A percentile compares a stretch with the other conserved stretches of the same genome.
phyloP scores from a whole-genome alignment of 2,329 filamentous ascomycete genomes.

The Arthrobotrys iridis region DNA sequence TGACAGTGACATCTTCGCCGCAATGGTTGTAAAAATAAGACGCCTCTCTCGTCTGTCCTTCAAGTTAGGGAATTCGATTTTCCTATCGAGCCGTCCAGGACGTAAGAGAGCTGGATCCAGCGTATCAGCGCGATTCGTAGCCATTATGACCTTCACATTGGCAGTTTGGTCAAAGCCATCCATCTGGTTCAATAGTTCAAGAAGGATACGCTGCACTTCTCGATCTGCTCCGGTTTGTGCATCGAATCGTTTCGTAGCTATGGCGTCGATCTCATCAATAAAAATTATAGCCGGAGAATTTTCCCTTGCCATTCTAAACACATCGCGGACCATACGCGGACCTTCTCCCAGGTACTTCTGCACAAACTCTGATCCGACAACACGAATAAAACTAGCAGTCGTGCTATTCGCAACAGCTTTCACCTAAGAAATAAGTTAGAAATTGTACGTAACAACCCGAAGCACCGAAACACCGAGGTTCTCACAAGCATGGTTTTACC shows the following conservation, averaged over 20 bases:
- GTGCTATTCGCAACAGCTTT: slow-evolving; percentile 99
- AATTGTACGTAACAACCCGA: not conserved
- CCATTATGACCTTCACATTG: slow-evolving; percentile 99
- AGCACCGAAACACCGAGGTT: not conserved
- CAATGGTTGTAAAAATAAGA: slow-evolving; percentile 97
- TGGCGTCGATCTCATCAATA: slow-evolving; percentile 99
- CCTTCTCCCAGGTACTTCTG: slow-evolving; percentile 99
- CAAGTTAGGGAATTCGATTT: slow-evolving; percentile 98
- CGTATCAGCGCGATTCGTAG: slow-evolving; percentile 97
- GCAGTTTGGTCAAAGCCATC: slow-evolving; percentile 98
- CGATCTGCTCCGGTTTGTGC: slow-evolving; percentile 97
- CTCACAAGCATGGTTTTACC: slow-evolving; percentile 75
- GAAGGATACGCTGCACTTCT: slow-evolving; percentile 97
- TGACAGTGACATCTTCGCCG: slow-evolving; percentile 93
- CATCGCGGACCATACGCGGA: slow-evolving; percentile 97
- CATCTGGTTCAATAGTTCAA: slow-evolving; percentile 99
- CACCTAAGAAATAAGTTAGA: slow-evolving; percentile 40
- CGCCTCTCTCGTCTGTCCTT: slow-evolving; percentile 93
- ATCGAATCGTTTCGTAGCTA: slow-evolving; percentile 98
- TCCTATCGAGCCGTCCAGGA: slow-evolving; percentile 92
- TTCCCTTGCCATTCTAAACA: slow-evolving; percentile 98
- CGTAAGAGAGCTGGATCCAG: slow-evolving; percentile 93
- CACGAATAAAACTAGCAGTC: slow-evolving; percentile 96
- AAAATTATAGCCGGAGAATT: slow-evolving; percentile 99
- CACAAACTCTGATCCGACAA: slow-evolving; percentile 97